Base-by-base conservation (phyloP, 345 rosid species). In the Stellera chamaejasme region DNA sequence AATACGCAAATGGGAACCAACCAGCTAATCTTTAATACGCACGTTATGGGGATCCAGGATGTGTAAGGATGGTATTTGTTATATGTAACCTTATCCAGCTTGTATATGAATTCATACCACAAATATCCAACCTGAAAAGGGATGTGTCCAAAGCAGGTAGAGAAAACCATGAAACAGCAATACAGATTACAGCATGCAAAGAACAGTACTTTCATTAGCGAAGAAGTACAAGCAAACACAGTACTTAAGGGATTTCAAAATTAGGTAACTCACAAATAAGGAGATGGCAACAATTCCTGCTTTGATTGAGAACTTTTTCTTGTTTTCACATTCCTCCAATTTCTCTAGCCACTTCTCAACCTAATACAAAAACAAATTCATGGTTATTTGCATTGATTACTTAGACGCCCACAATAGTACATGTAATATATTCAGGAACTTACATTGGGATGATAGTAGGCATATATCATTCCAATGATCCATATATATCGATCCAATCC, bases 11-110 rank as follows among this genome's bases (percentile, higher is more conserved):
- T 26, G 12, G 44, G 52, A 11, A 10, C 2, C 5, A 26, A 55
- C 27, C 56, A 53, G 47, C 11, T 55, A 41, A 25, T 52, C 53
- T 45, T 56, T 19, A 58, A 56, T 26, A 77, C 94, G 54, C 61
- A 93, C 97, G 96, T 89, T 61, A 93, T 93, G n/a, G 97, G 99
- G 53, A 93, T 93, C 99, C 97, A 93, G 15, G 99, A 93, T 65
- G 99, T 87, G 75, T 93, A 93, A 5, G 99, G 99, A 59, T 93
- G 99, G 72, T 73, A 80, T 81, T 78, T 84, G 84, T 93, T 93
- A 82, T 93, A 93, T 43, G 94, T 45, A 59, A 82, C 82, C 71
- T 85, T 89, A 70, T 93, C 99, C 70, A 93, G 72, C 79, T 73
- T 93, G 87, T 93, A 93, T 50, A 93, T 84, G 51, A 44, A 82